Evolutionary conservation across 2,329 filamentous ascomycete species (phyloP).

Genomic region (Alternaria arbusti): DNA sequence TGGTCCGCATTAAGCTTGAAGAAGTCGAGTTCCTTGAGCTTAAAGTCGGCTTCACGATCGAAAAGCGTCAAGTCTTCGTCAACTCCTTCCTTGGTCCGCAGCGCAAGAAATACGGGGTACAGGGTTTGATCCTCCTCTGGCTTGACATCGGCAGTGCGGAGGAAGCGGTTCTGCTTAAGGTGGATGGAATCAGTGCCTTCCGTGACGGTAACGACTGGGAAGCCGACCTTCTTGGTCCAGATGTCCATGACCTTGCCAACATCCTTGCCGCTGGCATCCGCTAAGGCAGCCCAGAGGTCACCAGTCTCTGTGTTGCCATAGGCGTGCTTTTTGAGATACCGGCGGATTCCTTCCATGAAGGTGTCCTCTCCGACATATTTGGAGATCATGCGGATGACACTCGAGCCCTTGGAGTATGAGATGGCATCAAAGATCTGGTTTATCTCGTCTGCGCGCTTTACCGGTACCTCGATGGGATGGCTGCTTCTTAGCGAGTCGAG

Average conservation of each 20-base stretch:
- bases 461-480: conserved; percentile 94
- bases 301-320: conserved; percentile 92
- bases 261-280: conserved; percentile 87
- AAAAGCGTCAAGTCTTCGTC: conserved; percentile 76
- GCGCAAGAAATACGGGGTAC: conserved; percentile 86
- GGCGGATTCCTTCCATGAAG: conserved; percentile 89
- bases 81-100: conserved; percentile 83
- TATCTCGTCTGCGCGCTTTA: conserved; percentile 93
- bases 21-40: conserved; percentile 81
- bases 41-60: conserved; percentile 77
- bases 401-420: conserved; percentile 96
- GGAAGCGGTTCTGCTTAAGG: conserved; percentile 93
- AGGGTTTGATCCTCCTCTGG: conserved; percentile 88
- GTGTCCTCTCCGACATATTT: conserved; percentile 91
- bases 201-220: conserved; percentile 86
- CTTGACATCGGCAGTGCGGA: conserved; percentile 90
- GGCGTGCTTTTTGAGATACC: conserved; percentile 95
- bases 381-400: conserved; percentile 95
- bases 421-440: conserved; percentile 99
- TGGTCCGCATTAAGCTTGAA: conserved; percentile 98
- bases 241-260: conserved; percentile 90
- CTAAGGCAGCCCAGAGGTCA: conserved; percentile 88
- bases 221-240: conserved; percentile 97
- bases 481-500: conserved; percentile 92
- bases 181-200: conserved; percentile 77